A percentile compares a stretch with the other conserved stretches of the same genome.
These are phyloP conservation scores for Albophoma yamanashiensis DNA, from an alignment of 2,329 filamentous ascomycete species.

Conservation along the genomic window DNA sequence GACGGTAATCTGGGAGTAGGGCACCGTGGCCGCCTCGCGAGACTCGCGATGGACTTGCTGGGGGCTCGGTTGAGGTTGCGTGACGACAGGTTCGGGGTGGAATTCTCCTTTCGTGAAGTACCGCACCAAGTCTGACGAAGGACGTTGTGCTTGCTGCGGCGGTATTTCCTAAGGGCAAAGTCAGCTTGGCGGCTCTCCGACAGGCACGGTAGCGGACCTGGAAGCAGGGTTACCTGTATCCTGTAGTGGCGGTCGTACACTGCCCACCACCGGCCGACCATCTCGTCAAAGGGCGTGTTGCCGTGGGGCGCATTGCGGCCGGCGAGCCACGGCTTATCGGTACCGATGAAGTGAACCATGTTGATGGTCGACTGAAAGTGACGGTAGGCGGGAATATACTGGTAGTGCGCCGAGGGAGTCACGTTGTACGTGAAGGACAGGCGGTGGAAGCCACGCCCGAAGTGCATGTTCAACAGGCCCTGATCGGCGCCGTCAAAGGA, in stretches of 20 bases:
- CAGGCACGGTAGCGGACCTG: background rate
- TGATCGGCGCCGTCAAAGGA: slow-evolving; percentile 98
- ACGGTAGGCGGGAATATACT: slow-evolving; percentile 89
- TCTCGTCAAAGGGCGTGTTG: slow-evolving; percentile 64
- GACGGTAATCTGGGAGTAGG: no score
- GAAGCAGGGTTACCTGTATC: slow-evolving; percentile 28
- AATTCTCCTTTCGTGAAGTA: slow-evolving; percentile 46
- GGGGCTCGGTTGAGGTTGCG: background rate
- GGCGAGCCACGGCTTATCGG: slow-evolving; percentile 78
- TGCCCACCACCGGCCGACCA: slow-evolving; percentile 85
- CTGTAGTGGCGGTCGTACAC: slow-evolving; percentile 84
- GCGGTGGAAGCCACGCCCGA: slow-evolving; percentile 71
- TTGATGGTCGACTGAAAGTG: slow-evolving; percentile 87
- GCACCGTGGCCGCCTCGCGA: background rate
- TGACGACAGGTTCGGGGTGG: slow-evolving; percentile 21
- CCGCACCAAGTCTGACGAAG: slow-evolving; percentile 29
- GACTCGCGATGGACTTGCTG: background rate
- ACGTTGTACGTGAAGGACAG: slow-evolving; percentile 95
- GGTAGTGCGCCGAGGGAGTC: slow-evolving; percentile 92
- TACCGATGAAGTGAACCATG: slow-evolving; percentile 89
- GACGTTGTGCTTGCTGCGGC: slow-evolving; percentile 2
- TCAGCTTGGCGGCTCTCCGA: background rate
- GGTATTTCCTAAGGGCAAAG: slow-evolving; percentile 9
- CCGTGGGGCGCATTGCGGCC: slow-evolving; percentile 45
- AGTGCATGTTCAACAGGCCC: slow-evolving; percentile 91